Conservation (phyloP, 169 alveolate genomes). For the Perkinsus olseni region DNA sequence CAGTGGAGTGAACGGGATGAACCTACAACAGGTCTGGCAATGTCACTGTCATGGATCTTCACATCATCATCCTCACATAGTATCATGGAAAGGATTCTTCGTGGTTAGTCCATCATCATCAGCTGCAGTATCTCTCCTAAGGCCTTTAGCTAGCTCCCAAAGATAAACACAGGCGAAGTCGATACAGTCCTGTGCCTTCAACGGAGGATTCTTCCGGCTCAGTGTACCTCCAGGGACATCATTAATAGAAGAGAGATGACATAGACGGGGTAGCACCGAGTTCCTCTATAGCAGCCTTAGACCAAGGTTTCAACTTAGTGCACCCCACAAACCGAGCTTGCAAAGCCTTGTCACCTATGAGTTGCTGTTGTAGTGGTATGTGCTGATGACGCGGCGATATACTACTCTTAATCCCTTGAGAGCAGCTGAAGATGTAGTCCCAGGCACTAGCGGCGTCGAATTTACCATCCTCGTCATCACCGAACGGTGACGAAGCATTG, state of each 20-base stretch:
- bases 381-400: not conserved
- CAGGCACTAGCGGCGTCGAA: not conserved
- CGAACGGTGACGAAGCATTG: not conserved
- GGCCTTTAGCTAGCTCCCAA: not conserved
- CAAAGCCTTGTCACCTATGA: not conserved
- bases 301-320: not conserved
- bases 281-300: not conserved
- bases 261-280: not conserved
- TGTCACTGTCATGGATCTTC: not conserved
- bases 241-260: not conserved
- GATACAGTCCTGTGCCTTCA: not conserved
- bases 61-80: not conserved
- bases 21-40: not conserved
- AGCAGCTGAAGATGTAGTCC: not conserved
- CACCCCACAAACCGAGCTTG: not conserved
- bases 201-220: not conserved
- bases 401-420: not conserved
- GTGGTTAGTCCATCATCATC: not conserved
- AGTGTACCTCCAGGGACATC: not conserved
- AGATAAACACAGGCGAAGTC: not conserved
- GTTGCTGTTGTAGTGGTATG: not conserved
- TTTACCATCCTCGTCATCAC: not conserved
- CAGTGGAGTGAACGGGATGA: not conserved
- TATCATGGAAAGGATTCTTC: not conserved
- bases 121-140: not conserved